A percentile compares a stretch with the other conserved stretches of the same genome.
These are phyloP conservation scores for Fusarium albosuccineum DNA, from an alignment of 2,329 filamentous ascomycete genomes.

Conservation along the genomic window DNA sequence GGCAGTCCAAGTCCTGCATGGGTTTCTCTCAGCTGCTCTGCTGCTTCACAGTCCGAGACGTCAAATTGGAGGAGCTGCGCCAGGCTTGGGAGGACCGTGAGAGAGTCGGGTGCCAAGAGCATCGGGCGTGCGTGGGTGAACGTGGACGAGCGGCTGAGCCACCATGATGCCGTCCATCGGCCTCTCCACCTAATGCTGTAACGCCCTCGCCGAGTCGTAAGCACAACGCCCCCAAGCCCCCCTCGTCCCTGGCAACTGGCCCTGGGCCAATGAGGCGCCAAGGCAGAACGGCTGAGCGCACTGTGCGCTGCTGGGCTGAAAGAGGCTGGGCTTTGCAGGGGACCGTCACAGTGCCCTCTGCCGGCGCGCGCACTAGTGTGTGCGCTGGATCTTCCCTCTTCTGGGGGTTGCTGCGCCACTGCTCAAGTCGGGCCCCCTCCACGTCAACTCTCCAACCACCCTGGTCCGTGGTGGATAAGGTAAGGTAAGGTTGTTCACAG, in stretches of 20 bases:
- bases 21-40: constrained; percentile 22
- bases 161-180: constrained; percentile 1
- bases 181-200: constrained; percentile 16
- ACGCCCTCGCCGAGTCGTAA: constrained; percentile 36
- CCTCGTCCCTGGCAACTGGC: not conserved
- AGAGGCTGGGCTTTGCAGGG: not conserved
- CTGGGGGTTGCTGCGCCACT: constrained; percentile 30
- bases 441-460: constrained; percentile 37
- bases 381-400: constrained; percentile 22
- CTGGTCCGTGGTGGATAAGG: not conserved
- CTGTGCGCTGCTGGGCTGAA: not conserved
- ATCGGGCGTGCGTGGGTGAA: not conserved
- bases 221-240: constrained; percentile 35
- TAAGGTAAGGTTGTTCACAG: not conserved
- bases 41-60: constrained; percentile 24
- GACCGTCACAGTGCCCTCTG: constrained; percentile 7
- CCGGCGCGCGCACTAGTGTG: not conserved
- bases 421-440: constrained; percentile 8
- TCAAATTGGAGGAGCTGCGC: constrained; percentile 36
- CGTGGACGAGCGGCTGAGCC: constrained; percentile 34
- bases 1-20: constrained; percentile 2
- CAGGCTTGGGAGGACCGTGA: constrained; percentile 27
- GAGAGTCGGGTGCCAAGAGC: constrained; percentile 6
- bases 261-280: constrained; percentile 12
- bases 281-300: constrained; percentile 23